These are phyloP conservation scores for Pecoramyces ruminantium DNA, from an alignment of 192 early-diverging fungal genomes.

Conservation along the genomic window DNA sequence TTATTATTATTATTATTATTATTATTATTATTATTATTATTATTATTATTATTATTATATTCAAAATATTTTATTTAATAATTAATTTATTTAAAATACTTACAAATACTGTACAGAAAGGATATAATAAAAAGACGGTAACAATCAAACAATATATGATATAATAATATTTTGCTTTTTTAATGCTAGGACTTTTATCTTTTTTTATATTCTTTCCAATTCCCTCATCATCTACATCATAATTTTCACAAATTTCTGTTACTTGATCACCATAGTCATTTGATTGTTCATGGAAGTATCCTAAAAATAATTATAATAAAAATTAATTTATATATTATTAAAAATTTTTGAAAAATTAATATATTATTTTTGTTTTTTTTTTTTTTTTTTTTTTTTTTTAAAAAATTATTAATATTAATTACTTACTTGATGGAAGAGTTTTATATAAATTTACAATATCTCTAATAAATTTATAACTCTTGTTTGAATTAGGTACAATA, in stretches of 20 bases:
- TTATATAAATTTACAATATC: neutral
- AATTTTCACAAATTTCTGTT: neutral
- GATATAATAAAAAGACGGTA: neutral
- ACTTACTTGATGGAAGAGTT: neutral
- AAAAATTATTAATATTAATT: neutral
- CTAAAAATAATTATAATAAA: too few species aligned
- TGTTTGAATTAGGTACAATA: neutral
- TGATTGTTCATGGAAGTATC: neutral
- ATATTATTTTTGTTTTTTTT: too few species aligned
- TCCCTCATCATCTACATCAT: neutral
- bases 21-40: too few species aligned
- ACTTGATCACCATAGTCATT: neutral
- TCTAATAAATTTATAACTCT: neutral
- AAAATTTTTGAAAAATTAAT: too few species aligned
- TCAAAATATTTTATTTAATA: too few species aligned
- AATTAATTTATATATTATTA: too few species aligned
- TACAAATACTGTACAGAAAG: neutral
- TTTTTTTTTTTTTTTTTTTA: too few species aligned
- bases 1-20: too few species aligned
- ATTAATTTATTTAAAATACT: too few species aligned
- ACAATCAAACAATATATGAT: neutral
- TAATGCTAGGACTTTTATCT: neutral
- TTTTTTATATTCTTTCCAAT: neutral
- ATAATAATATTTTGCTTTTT: neutral
- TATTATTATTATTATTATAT: too few species aligned